Conservation (phyloP, 2,329 filamentous ascomycete species). For the Parastagonospora avenae region DNA sequence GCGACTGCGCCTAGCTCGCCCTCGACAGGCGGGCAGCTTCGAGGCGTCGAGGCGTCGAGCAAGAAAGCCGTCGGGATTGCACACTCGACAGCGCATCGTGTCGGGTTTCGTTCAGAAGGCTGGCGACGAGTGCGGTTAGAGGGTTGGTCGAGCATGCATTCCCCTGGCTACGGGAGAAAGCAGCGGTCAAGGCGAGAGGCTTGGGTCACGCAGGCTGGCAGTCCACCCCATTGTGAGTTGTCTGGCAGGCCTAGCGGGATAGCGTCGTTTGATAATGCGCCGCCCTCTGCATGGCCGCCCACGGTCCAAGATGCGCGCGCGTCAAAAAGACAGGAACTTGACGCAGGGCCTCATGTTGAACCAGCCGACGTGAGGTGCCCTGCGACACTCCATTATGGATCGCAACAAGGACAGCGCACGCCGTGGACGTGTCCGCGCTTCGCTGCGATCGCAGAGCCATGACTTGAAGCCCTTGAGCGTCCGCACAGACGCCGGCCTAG, state of each 20-base stretch:
- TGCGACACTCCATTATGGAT: too few relatives aligned
- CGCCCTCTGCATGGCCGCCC: slow-evolving; percentile 10
- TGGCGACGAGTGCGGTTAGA: slow-evolving; percentile 14
- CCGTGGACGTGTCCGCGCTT: background rate
- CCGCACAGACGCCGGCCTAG: background rate
- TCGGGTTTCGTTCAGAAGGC: slow-evolving; percentile 7
- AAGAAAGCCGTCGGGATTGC: background rate
- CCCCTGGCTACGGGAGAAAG: slow-evolving; percentile 29
- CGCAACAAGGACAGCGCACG: slow-evolving; percentile 4
- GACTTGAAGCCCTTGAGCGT: background rate
- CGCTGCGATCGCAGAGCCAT: background rate
- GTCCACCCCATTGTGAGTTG: slow-evolving; percentile 29
- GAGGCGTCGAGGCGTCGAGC: background rate
- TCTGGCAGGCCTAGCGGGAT: slow-evolving; percentile 32
- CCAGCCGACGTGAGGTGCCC: too few relatives aligned
- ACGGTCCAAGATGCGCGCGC: background rate
- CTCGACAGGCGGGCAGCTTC: background rate
- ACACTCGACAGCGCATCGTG: slow-evolving; percentile 12
- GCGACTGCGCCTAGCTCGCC: slow-evolving; percentile 1
- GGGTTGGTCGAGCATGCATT: slow-evolving; percentile 22
- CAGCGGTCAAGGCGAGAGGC: slow-evolving; percentile 30
- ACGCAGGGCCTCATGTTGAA: too few relatives aligned
- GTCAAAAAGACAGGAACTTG: too few relatives aligned
- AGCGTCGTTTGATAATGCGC: slow-evolving; percentile 33
- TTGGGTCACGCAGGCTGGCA: slow-evolving; percentile 27